A percentile compares a stretch with the other conserved stretches of the same genome.
These are phyloP conservation scores for Cadophora gregata DNA, from an alignment of 2,329 filamentous ascomycete genomes.

Conservation along the genomic window DNA sequence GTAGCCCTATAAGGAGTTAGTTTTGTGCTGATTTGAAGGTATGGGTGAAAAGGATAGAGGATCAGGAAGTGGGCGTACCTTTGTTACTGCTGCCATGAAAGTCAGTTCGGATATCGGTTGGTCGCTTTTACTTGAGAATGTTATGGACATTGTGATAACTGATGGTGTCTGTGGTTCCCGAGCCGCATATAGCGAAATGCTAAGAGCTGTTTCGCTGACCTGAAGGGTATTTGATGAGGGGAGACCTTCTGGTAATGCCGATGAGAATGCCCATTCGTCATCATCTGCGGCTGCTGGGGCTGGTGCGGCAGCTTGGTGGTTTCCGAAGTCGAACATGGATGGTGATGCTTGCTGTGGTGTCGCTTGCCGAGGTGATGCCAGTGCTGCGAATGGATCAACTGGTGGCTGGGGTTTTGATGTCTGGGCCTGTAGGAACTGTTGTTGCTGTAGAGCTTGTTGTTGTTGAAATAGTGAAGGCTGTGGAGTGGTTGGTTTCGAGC, in stretches of 20 bases:
- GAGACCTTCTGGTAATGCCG: slow-evolving; percentile 72
- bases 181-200: slow-evolving; percentile 75
- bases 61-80: slow-evolving; percentile 62
- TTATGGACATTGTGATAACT: slow-evolving; percentile 72
- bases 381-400: slow-evolving; percentile 61
- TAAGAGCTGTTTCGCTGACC: slow-evolving; percentile 73
- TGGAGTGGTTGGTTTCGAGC: slow-evolving; percentile 59
- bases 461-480: slow-evolving; percentile 56
- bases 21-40: neutral
- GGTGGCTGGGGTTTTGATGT: slow-evolving; percentile 50
- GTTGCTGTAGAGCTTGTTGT: slow-evolving; percentile 39
- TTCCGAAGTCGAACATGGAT: slow-evolving; percentile 50
- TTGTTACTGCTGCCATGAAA: slow-evolving; percentile 92
- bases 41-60: too few relatives aligned
- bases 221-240: slow-evolving; percentile 60
- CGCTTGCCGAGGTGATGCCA: slow-evolving; percentile 51
- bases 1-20: slow-evolving; percentile 64
- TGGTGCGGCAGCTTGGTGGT: slow-evolving; percentile 42
- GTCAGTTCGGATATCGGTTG: slow-evolving; percentile 79
- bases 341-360: slow-evolving; percentile 59
- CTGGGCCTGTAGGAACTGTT: slow-evolving; percentile 35
- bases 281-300: slow-evolving; percentile 65
- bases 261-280: slow-evolving; percentile 94
- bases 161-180: slow-evolving; percentile 51
- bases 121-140: slow-evolving; percentile 82